Evolutionary conservation across 345 rosid genomes (phyloP), one percentile per base, ranked within the genome.

Genomic region (Nephelium lappaceum): DNA sequence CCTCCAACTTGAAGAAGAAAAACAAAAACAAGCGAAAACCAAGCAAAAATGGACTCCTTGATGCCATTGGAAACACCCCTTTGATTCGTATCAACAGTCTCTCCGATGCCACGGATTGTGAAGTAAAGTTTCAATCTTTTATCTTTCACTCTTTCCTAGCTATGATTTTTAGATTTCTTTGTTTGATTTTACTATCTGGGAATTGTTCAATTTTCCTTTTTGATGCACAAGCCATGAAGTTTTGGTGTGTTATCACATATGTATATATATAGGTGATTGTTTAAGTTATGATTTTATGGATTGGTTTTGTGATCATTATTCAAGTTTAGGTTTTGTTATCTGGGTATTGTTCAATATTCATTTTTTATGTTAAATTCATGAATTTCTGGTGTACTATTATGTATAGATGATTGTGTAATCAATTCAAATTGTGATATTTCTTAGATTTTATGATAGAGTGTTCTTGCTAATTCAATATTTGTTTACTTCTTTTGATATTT

Each of bases 91-190:
- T 96, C 82, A 89, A 89, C 78, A 93, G 99, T 85, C 94, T 96
- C 81, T 94, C 98, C 14, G 89, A 94, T 8, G 98, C 95, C 81
- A 94, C 98, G 6, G 98, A 98, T 38, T 96, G 98, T 80, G 97
- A 96, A 84, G 98, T 96, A 78, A 60, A 78, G 79, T 62, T 69
- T 39, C 71, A 73, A 60, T 66, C 76, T 71, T 21, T 18, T n/a
- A 7, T 53, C 66, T 70, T 4, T 67, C 41, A 14, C 74, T 66
- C 60, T 55, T 21, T 73, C 65, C 73, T 31, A 58, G 70, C 2
- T 74, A 1, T 16, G 65, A 25, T 15, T 10, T 57, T 55, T 8
- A 45, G 12, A 45, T 45, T 7, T 62, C 47, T 69, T 58, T 9
- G 36, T 62, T 79, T 66, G 63, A 16, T 78, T 43, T 73, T 78